These are phyloP conservation scores for Coniella vitis DNA, from an alignment of 2,329 filamentous ascomycete species.

Conservation along the genomic window DNA sequence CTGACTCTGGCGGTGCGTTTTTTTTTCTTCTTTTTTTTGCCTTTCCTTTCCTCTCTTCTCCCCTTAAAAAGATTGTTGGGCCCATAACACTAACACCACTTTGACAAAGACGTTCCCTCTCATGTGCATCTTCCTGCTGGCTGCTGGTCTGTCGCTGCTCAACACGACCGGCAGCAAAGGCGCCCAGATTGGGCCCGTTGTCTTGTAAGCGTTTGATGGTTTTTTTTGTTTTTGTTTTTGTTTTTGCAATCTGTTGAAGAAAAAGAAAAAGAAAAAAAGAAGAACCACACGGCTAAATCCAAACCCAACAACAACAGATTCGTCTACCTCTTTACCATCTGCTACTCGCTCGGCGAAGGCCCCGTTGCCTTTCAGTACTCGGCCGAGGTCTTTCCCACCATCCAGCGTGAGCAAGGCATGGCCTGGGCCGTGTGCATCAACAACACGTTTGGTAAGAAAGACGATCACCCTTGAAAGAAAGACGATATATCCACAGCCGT, in stretches of 20 bases:
- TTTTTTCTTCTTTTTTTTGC: constrained; percentile 39
- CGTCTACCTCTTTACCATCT: constrained; percentile 53
- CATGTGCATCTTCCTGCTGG: constrained; percentile 39
- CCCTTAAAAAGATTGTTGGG: no score
- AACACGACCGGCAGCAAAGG: constrained; percentile 26
- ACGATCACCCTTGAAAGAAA: no score
- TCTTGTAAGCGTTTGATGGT: no score
- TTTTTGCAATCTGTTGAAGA: no score
- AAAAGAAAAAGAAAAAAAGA: no score
- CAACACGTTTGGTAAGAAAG: constrained; percentile 36
- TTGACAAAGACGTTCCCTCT: constrained; percentile 51
- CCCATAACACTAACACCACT: no score
- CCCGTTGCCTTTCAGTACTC: constrained; percentile 63
- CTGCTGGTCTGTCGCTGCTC: constrained; percentile 46
- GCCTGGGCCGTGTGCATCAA: constrained; percentile 47
- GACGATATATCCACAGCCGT: no score
- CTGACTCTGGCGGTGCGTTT: constrained; percentile 20
- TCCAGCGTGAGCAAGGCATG: constrained; percentile 67
- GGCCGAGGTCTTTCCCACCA: constrained; percentile 64
- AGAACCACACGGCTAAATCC: no score
- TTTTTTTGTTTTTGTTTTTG: no score
- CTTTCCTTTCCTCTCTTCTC: no score
- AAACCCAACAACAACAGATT: constrained; percentile 30
- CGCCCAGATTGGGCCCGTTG: constrained; percentile 38
- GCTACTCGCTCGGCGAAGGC: constrained; percentile 60